Evolutionary conservation across 495 filamentous ascomycete species (phyloP).

Genomic region (Penicillium taxi): DNA sequence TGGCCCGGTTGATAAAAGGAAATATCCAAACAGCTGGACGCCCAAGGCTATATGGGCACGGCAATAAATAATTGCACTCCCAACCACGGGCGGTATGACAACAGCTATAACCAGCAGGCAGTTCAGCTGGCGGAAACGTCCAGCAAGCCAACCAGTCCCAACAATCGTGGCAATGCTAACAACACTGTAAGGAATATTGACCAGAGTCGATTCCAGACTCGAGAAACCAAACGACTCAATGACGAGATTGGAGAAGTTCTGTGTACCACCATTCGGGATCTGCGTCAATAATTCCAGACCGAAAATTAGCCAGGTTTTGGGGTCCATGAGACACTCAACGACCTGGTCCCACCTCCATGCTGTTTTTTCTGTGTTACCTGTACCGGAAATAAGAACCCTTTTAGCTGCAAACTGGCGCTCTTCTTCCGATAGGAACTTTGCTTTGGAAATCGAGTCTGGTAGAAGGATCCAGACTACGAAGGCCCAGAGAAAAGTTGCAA

Average conservation of each 20-base stretch:
- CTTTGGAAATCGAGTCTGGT: slow-evolving; percentile 54
- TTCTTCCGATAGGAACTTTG: slow-evolving; percentile 47
- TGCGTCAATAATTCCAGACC: slow-evolving; percentile 47
- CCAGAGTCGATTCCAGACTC: slow-evolving; percentile 31
- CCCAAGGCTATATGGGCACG: slow-evolving; percentile 39
- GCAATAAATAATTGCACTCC: slow-evolving; percentile 53
- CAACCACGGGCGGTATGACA: slow-evolving; percentile 35
- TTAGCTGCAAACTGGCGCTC: slow-evolving; percentile 50
- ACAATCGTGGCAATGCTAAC: slow-evolving; percentile 32
- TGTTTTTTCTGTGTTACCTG: slow-evolving; percentile 45
- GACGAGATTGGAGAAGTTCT: slow-evolving; percentile 40
- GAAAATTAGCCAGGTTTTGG: slow-evolving; percentile 53
- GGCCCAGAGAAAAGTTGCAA: slow-evolving; percentile 48
- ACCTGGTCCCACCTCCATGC: slow-evolving; percentile 49
- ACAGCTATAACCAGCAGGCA: slow-evolving; percentile 26
- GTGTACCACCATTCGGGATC: slow-evolving; percentile 38
- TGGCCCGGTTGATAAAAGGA: slow-evolving; percentile 45
- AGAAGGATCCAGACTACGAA: slow-evolving; percentile 47
- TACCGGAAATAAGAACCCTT: slow-evolving; percentile 34
- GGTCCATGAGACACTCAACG: slow-evolving; percentile 45
- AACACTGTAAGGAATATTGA: slow-evolving; percentile 36
- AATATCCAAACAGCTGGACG: slow-evolving; percentile 51
- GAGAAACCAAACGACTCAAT: slow-evolving; percentile 40
- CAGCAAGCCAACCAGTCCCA: slow-evolving; percentile 31
- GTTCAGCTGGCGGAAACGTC: slow-evolving; percentile 24